Percentiles rank a stretch among this genome's conserved stretches.
phyloP scores from a whole-genome alignment of 1,284 basidiomycete genomes.

The Cryptococcus floricola region DNA sequence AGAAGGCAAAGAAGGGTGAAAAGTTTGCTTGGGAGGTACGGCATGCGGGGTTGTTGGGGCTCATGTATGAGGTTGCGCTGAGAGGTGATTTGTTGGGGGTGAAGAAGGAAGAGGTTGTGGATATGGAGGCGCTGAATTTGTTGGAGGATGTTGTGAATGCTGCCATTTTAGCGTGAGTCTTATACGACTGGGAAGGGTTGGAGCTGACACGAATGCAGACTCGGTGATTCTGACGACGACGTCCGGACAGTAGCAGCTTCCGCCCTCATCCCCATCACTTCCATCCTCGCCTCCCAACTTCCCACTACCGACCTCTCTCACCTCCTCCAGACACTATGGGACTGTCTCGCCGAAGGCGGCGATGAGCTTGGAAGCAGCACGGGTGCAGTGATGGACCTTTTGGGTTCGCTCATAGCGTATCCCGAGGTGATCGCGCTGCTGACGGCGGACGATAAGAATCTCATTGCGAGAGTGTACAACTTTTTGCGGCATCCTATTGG shows the following conservation, averaged over 20 bases:
- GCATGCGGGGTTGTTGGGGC: slow-evolving; percentile 91
- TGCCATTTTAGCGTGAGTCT: slow-evolving; percentile 74
- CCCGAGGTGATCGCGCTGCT: slow-evolving; percentile 30
- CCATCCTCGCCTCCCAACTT: slow-evolving; percentile 70
- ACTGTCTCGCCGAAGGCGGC: slow-evolving; percentile 85
- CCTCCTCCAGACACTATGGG: slow-evolving; percentile 84
- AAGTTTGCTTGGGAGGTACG: slow-evolving; percentile 93
- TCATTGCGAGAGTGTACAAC: slow-evolving; percentile 86
- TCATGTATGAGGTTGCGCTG: slow-evolving; percentile 97
- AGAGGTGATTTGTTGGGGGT: slow-evolving; percentile 71
- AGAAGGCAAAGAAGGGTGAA: slow-evolving; percentile 44
- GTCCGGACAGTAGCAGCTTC: slow-evolving; percentile 93
- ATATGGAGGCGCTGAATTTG: slow-evolving; percentile 39
- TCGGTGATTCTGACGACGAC: slow-evolving; percentile 91
- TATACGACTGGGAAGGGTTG: not conserved
- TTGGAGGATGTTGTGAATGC: slow-evolving; percentile 74
- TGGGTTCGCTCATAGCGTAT: slow-evolving; percentile 49
- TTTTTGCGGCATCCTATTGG: slow-evolving; percentile 98
- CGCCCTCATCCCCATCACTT: slow-evolving; percentile 80
- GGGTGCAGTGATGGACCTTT: slow-evolving; percentile 93
- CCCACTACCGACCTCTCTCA: slow-evolving; percentile 63
- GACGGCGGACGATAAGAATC: slow-evolving; percentile 25
- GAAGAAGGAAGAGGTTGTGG: slow-evolving; percentile 29
- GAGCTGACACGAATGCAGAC: slow-evolving; percentile 52
- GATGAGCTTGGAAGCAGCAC: slow-evolving; percentile 97